Conservation (phyloP, 2,329 filamentous ascomycete species). For the Phialophora tarda region DNA sequence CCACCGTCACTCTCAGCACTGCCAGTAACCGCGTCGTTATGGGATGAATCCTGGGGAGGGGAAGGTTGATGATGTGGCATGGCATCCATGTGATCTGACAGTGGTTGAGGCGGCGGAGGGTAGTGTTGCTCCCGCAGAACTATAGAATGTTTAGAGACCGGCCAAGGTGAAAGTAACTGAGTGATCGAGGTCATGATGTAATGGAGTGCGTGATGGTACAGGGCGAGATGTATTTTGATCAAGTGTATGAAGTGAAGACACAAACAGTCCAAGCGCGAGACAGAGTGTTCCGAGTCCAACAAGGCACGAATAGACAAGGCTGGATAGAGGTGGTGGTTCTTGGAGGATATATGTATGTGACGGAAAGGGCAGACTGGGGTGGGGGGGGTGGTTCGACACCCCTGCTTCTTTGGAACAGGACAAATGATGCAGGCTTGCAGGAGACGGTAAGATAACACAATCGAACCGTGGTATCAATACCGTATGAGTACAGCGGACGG, state of each 20-base stretch:
- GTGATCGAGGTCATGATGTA: conserved; percentile 41
- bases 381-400: conserved; percentile 26
- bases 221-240: not conserved
- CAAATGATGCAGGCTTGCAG: conserved; percentile 24
- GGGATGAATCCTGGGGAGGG: conserved; percentile 29
- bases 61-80: conserved; percentile 35
- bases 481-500: conserved; percentile 16
- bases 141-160: conserved; percentile 40
- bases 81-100: conserved; percentile 30
- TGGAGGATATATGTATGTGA: conserved; percentile 36
- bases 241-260: conserved; percentile 2
- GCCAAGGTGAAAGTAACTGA: conserved; percentile 40
- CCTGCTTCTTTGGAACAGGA: conserved; percentile 24
- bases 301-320: conserved; percentile 29
- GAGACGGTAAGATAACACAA: conserved; percentile 21
- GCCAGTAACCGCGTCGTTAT: conserved; percentile 33
- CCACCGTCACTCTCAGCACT: conserved; percentile 53
- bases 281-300: conserved; percentile 17
- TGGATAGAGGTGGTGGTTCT: conserved; percentile 23
- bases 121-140: conserved; percentile 40
- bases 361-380: conserved; percentile 19
- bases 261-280: conserved; percentile 20
- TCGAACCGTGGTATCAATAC: conserved; percentile 22
- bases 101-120: conserved; percentile 32
- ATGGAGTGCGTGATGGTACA: conserved; percentile 20